Percentiles rank a stretch among this genome's conserved stretches.
phyloP scores from a whole-genome alignment of 805 yeast genomes.

The Kodamaea nitidulidarum region DNA sequence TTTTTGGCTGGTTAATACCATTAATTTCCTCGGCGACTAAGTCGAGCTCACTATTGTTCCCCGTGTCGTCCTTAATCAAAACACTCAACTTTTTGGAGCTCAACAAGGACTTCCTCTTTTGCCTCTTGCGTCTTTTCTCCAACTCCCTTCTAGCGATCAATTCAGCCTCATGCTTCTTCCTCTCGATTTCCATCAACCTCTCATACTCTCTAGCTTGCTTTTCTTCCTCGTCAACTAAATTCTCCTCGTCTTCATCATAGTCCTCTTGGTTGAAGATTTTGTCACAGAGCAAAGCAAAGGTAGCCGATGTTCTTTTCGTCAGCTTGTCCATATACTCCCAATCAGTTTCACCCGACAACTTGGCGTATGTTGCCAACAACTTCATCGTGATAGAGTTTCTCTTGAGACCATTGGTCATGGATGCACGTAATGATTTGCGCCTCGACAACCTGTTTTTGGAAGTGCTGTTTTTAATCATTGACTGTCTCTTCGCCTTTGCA shows the following conservation, averaged over 20 bases:
- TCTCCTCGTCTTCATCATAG: slow-evolving; percentile 47
- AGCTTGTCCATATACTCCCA: slow-evolving; percentile 70
- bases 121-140: slow-evolving; percentile 43
- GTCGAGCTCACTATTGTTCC: slow-evolving; percentile 17
- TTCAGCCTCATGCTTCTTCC: slow-evolving; percentile 52
- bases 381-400: slow-evolving; percentile 72
- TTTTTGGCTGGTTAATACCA: slow-evolving; percentile 33
- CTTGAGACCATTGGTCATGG: slow-evolving; percentile 45
- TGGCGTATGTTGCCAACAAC: slow-evolving; percentile 68
- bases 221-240: slow-evolving; percentile 40
- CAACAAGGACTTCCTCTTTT: slow-evolving; percentile 37
- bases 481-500: slow-evolving; percentile 21
- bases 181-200: slow-evolving; percentile 42
- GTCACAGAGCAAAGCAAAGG: slow-evolving; percentile 75
- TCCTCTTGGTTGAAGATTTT: slow-evolving; percentile 68
- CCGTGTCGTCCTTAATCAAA: slow-evolving; percentile 31
- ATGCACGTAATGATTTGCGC: slow-evolving; percentile 36
- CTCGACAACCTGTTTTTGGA: slow-evolving; percentile 30
- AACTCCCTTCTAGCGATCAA: slow-evolving; percentile 43
- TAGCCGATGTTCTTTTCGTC: slow-evolving; percentile 71
- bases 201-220: slow-evolving; percentile 43
- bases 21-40: slow-evolving; percentile 25
- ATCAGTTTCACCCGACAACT: slow-evolving; percentile 57
- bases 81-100: slow-evolving; percentile 36
- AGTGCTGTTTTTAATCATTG: slow-evolving; percentile 21